Base-by-base conservation (phyloP, 2,329 filamentous ascomycete species). In the Aspergillus fijiensis region DNA sequence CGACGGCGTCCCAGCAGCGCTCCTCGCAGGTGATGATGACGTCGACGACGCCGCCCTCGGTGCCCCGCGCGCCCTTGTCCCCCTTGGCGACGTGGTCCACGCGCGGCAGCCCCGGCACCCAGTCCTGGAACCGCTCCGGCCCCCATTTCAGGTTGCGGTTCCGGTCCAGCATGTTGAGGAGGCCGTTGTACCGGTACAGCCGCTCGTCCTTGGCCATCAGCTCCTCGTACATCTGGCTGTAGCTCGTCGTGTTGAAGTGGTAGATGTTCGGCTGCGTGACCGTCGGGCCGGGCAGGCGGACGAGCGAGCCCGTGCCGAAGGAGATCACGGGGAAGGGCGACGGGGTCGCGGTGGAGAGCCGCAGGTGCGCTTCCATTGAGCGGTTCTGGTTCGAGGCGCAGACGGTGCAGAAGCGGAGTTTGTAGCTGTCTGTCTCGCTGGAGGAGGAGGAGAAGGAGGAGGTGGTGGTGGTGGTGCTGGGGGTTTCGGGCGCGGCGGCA, bases 281-380 rank as follows among this genome's bases (percentile, higher is more conserved):
- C 35, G 89, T 90, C 1, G 95, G 94, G 0, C 95, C 95, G 0
- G 95, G 95, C 0, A 99, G 83, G 27, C 95, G 91, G 67, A 99
- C 95, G 19, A 96, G 87, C 19, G 92, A 96, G 58, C 95, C 95
- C 0, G 95, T 99, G 63, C 95, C 95, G 75, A 98, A 99, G 19
- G 94, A 98, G 69, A 98, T 96, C 67, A 96, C 94, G n/a, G 95
- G 95, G 72, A 95, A 98, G 52, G 88, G 80, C 51, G 93, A 95
- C 57, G 89, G 79, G 53, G 92, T 91, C 61, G 39, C 39, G 3
- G 90, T 85, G 4, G 95, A 91, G 35, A 99, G 88, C 64, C 91
- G 91, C 29, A 97, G 86, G 77, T 99, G 95, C n/a, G 94, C 94
- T 83, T 98, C 95, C 95, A 99, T 98, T n/a, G 91, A 96, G 87